Evolutionary conservation across 169 alveolate species (phyloP).

Genomic region (Eimeria sp.): DNA sequence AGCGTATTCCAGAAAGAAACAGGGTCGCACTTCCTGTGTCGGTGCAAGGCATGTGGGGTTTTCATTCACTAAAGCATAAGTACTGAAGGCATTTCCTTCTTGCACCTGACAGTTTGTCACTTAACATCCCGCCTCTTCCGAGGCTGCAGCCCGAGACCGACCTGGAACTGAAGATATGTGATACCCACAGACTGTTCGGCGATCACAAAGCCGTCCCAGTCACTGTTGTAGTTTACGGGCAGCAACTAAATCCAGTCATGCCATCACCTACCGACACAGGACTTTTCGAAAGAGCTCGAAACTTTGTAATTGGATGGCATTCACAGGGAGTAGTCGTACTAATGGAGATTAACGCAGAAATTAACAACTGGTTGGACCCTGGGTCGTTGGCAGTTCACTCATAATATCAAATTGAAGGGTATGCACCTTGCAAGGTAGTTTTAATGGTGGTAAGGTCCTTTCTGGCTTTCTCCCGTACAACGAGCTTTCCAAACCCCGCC

Average conservation of each 20-base stretch:
- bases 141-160: not conserved
- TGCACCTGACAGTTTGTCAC: not conserved
- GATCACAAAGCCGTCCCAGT: not conserved
- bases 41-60: not conserved
- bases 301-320: not conserved
- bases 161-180: not conserved
- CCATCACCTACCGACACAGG: not conserved
- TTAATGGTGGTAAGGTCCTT: not conserved
- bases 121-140: not conserved
- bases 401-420: not conserved
- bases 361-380: not conserved
- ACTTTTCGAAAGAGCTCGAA: not conserved
- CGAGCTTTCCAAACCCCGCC: not conserved
- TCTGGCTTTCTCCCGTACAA: not conserved
- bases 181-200: not conserved
- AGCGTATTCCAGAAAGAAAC: not conserved
- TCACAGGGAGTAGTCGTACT: not conserved
- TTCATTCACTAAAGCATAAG: not conserved
- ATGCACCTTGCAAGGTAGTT: not conserved
- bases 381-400: not conserved
- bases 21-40: constrained; percentile 8
- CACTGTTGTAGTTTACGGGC: not conserved
- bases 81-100: not conserved
- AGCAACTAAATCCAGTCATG: not conserved
- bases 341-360: not conserved